phyloP scores from a whole-genome alignment of 257 asterid genomes.

The Solanum infundibuliforme region DNA sequence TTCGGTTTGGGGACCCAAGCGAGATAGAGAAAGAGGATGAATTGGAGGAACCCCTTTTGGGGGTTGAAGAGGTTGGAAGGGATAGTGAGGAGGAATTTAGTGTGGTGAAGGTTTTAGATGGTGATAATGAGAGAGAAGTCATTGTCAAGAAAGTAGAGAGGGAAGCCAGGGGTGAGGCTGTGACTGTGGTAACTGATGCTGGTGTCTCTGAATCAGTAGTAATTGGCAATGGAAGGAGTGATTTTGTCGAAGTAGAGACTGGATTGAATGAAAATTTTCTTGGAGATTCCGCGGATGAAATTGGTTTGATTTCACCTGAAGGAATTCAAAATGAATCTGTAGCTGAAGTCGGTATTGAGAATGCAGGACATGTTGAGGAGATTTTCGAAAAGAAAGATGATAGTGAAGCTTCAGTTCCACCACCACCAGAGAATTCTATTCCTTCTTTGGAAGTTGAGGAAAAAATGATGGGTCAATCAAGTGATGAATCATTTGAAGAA shows the following conservation, averaged over 20 bases:
- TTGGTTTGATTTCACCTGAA: not conserved
- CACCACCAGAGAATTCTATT: not conserved
- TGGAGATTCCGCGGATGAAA: not conserved
- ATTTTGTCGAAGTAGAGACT: constrained; percentile 9
- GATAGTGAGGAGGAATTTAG: constrained; percentile 14
- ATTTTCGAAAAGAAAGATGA: not conserved
- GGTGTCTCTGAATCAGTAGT: constrained; percentile 1
- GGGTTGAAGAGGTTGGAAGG: constrained; percentile 14
- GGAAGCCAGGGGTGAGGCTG: constrained; percentile 6
- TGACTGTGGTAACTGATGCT: constrained; percentile 11
- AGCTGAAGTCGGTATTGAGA: constrained; percentile 4
- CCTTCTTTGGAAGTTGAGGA: constrained; percentile 5
- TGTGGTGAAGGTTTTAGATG: constrained; percentile 24
- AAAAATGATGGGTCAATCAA: not conserved
- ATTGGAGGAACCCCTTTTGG: constrained; percentile 21
- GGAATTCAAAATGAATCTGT: not conserved
- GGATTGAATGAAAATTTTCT: not conserved
- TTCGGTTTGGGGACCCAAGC: constrained; percentile 68
- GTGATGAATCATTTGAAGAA: not conserved
- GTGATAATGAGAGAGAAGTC: constrained; percentile 19
- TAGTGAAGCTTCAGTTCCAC: constrained; percentile 7
- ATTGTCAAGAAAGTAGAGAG: constrained; percentile 12
- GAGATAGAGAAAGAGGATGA: constrained; percentile 28
- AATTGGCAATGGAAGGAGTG: not conserved
- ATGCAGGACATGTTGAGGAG: constrained; percentile 3